Base-by-base conservation (phyloP, 2,329 filamentous ascomycete species). In the Coniochaeta ligniaria region DNA sequence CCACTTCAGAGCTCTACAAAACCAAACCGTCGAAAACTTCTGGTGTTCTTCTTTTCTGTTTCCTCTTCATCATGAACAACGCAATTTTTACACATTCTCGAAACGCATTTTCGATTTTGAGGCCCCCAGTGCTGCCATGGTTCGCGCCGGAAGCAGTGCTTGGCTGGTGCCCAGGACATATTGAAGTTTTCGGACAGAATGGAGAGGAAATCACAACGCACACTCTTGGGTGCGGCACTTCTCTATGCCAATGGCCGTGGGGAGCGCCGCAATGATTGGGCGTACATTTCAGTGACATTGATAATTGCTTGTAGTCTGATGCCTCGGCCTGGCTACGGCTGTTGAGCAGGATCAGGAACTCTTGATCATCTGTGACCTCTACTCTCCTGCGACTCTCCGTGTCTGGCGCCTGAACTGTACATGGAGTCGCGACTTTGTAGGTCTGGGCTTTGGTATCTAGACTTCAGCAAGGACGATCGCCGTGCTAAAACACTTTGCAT, bases 221-320 rank as follows among this genome's bases (percentile, higher is more conserved):
- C 76, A 76, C 78, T 80, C 77, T 80, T 79, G 77, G 77, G 77
- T 80, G 77, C 77, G 77, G 75, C 73, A 76, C 72, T 76, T 78
- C 69, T 69, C 75, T 73, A 63, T 68, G 68, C 70, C 71, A 62
- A 52, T 67, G 71, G 70, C 66, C 60, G 66, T 79, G 76, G 71
- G 73, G 71, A 73, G 75, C 77, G 76, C 71, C 77, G 77, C 77
- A 80, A 80, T 80, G 77, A 79, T 78, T 78, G 76, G 74, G 69
- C 77, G 75, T 74, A 80, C 77, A 80, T 76, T 60, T 47, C 43
- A 47, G 31, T 41, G 36, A n/a, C 16, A n/a, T 41, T 41, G 4
- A 14, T 14, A 45, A 58, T 28, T 54, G 26, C 47, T 45, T 35
- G 17, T 8, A 20, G 17, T 11, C 16, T n/a, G 17, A 3, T n/a